Evolutionary conservation across 768 basidiomycete species (phyloP).

Genomic region (Leccinellum rugosiceps): DNA sequence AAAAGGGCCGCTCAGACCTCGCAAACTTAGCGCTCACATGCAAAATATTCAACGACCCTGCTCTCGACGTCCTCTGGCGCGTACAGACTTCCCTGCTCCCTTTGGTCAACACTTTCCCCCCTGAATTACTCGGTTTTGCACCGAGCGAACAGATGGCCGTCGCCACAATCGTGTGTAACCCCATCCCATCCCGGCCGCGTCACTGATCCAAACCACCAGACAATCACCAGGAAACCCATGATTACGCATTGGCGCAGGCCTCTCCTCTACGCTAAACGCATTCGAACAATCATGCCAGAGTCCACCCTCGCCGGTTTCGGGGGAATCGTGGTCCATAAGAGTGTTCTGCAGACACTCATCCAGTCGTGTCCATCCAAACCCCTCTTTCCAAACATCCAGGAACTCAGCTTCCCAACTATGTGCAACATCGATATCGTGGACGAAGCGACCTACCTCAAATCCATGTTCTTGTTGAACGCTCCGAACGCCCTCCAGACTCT

Average conservation of each 20-base stretch:
- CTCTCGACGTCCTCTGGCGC: constrained; percentile 24
- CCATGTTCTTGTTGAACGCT: constrained; percentile 9
- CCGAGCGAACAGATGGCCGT: constrained; percentile 14
- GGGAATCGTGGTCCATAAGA: constrained; percentile 14
- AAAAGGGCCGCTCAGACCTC: constrained; percentile 11
- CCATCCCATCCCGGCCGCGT: too few relatives aligned
- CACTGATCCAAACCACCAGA: constrained; percentile 1
- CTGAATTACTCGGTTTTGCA: constrained; percentile 14
- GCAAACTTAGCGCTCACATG: constrained; percentile 15
- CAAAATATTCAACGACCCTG: constrained; percentile 14
- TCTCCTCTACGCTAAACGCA: constrained; percentile 18
- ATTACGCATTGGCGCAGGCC: constrained; percentile 18
- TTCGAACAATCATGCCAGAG: constrained; percentile 14
- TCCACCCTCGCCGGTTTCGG: constrained; percentile 1
- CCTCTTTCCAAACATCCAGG: constrained; percentile 22
- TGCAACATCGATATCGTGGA: constrained; percentile 20
- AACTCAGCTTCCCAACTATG: constrained; percentile 12
- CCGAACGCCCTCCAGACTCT: constrained; percentile 4
- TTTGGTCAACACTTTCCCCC: constrained; percentile 15
- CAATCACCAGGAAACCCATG: constrained; percentile 10
- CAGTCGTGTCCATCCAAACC: constrained; percentile 21
- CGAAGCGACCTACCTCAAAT: constrained; percentile 9
- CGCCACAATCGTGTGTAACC: constrained; percentile 14
- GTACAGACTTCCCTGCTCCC: constrained; percentile 19
- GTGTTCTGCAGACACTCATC: constrained; percentile 15